Conservation (phyloP, 1,284 basidiomycete genomes). For the Pseudozyma hubeiensis region DNA sequence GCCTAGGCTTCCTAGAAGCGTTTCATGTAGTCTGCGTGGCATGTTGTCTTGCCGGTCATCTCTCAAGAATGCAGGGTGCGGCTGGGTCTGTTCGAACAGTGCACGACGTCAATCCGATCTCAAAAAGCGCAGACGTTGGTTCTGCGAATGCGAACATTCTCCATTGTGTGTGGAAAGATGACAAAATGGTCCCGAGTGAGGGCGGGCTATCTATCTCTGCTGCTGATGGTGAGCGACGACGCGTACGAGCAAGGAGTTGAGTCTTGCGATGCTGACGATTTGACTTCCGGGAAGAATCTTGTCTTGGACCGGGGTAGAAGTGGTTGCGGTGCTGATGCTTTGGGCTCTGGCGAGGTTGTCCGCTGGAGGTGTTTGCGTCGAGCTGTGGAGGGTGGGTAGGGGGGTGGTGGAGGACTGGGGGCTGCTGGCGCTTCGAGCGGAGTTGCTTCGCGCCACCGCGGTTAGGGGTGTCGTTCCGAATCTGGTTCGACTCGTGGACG, state of each 20-base stretch:
- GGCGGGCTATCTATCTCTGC: neutral
- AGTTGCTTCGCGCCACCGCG: constrained; percentile 19
- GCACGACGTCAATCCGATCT: too few relatives aligned
- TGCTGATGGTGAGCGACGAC: constrained; percentile 26
- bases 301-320: neutral
- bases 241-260: constrained; percentile 41
- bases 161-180: too few relatives aligned
- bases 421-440: constrained; percentile 5
- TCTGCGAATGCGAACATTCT: neutral
- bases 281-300: constrained; percentile 24
- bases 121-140: too few relatives aligned
- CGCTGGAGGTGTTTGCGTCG: too few relatives aligned
- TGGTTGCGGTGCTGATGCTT: neutral
- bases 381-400: neutral
- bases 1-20: neutral
- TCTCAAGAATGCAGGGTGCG: too few relatives aligned
- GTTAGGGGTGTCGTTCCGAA: neutral
- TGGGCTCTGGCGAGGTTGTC: too few relatives aligned
- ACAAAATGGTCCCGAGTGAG: too few relatives aligned
- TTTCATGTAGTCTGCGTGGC: too few relatives aligned
- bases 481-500: neutral
- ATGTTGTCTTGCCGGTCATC: too few relatives aligned
- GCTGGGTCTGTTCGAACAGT: too few relatives aligned
- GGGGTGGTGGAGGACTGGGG: neutral
- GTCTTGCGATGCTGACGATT: constrained; percentile 31